Conservation (phyloP, 2,329 filamentous ascomycete species). For the Aureobasidium sp. region DNA sequence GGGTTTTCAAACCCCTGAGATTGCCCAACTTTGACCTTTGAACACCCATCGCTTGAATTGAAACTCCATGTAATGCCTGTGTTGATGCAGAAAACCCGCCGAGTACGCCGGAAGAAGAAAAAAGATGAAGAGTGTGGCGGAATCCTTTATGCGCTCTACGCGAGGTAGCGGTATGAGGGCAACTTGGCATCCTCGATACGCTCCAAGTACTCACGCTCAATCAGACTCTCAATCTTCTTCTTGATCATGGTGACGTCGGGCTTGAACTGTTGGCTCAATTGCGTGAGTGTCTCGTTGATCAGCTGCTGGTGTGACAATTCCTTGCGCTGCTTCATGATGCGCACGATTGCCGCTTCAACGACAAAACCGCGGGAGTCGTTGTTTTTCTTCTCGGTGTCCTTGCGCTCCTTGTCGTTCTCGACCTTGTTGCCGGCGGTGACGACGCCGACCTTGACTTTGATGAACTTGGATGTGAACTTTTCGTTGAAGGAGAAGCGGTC, state of each 20-base stretch:
- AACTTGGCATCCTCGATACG: constrained; percentile 56
- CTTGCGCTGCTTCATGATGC: constrained; percentile 83
- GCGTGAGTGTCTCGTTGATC: constrained; percentile 61
- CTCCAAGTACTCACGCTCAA: constrained; percentile 69
- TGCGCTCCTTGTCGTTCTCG: constrained; percentile 59
- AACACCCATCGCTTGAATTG: neutral
- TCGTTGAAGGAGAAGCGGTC: constrained; percentile 80
- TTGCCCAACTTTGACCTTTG: no score
- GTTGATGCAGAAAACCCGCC: neutral
- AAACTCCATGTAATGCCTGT: neutral
- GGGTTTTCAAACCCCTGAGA: no score
- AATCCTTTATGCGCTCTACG: constrained; percentile 23
- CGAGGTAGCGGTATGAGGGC: constrained; percentile 62
- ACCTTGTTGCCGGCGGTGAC: constrained; percentile 75
- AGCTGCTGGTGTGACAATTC: constrained; percentile 60
- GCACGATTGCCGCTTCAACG: constrained; percentile 67
- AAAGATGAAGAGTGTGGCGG: neutral
- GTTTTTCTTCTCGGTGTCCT: constrained; percentile 67
- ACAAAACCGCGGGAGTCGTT: constrained; percentile 61
- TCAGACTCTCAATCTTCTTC: constrained; percentile 68
- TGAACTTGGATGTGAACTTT: constrained; percentile 68
- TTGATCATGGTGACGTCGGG: constrained; percentile 72
- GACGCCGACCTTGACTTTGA: constrained; percentile 83
- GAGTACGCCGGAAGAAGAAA: neutral
- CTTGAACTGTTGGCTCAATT: constrained; percentile 60